A percentile compares a stretch with the other conserved stretches of the same genome.
Evolutionary conservation across 2,329 filamentous ascomycete genomes (phyloP).

Genomic region (Ceratocystis destructans): DNA sequence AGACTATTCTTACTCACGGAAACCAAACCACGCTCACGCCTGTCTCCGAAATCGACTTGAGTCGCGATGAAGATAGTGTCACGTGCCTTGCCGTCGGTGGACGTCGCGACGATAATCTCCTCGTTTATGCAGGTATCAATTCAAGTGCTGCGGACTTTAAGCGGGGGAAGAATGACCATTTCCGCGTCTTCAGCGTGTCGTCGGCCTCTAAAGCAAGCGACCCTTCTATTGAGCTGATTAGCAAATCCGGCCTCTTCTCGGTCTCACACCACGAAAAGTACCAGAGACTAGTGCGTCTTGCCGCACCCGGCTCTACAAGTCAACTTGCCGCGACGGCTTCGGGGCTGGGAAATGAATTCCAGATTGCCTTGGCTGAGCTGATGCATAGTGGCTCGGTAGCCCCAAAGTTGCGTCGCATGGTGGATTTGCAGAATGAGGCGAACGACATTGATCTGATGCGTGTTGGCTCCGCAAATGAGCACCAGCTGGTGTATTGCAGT

Average conservation of each 20-base stretch:
- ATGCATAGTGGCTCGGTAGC: slow-evolving; percentile 33
- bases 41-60: slow-evolving; percentile 60
- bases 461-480: slow-evolving; percentile 47
- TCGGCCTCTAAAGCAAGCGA: slow-evolving; percentile 23
- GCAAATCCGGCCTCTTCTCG: slow-evolving; percentile 40
- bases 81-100: slow-evolving; percentile 63
- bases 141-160: slow-evolving; percentile 58
- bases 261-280: slow-evolving; percentile 39
- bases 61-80: slow-evolving; percentile 76
- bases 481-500: slow-evolving; percentile 65
- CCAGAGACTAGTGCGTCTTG: slow-evolving; percentile 45
- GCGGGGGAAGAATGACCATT: slow-evolving; percentile 69
- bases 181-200: slow-evolving; percentile 57
- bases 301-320: slow-evolving; percentile 37
- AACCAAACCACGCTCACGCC: slow-evolving; percentile 49
- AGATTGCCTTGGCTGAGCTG: slow-evolving; percentile 69
- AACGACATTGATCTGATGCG: slow-evolving; percentile 53
- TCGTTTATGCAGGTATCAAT: slow-evolving; percentile 66
- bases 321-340: slow-evolving; percentile 68
- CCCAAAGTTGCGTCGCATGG: slow-evolving; percentile 35
- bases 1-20: slow-evolving; percentile 62
- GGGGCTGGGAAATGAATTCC: slow-evolving; percentile 58
- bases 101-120: slow-evolving; percentile 37
- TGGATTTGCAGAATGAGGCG: slow-evolving; percentile 43
- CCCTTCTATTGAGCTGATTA: slow-evolving; percentile 32